Percentiles rank a stretch among this genome's conserved stretches.
phyloP scores from a whole-genome alignment of 768 basidiomycete species.

The Chalciporus sphaerocephalus region DNA sequence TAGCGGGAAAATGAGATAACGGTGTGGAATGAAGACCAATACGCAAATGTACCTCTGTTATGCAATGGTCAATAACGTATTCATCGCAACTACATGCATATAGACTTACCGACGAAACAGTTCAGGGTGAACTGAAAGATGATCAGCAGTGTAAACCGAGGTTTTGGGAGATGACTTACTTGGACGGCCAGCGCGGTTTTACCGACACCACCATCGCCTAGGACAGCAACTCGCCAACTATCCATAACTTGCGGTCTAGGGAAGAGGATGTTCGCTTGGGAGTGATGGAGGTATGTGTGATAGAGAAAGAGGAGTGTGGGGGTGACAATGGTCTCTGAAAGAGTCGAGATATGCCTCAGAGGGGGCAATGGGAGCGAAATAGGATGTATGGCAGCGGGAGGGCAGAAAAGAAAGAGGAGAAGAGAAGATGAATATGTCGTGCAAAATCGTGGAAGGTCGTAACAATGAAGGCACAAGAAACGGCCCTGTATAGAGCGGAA shows the following conservation, averaged over 20 bases:
- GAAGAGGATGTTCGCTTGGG: conserved; percentile 15
- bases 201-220: conserved; percentile 96
- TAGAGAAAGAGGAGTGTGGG: conserved; percentile 25
- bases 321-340: conserved; percentile 15
- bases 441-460: conserved; percentile 63
- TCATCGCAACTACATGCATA: conserved; percentile 4
- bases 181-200: conserved; percentile 96
- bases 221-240: conserved; percentile 92
- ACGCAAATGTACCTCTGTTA: conserved; percentile 48
- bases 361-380: conserved; percentile 30
- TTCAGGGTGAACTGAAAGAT: conserved; percentile 84
- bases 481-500: conserved; percentile 25
- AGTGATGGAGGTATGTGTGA: conserved; percentile 22
- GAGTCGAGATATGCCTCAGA: conserved; percentile 15
- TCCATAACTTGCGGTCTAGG: conserved; percentile 57
- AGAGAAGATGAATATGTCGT: conserved; percentile 52
- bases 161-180: conserved; percentile 43
- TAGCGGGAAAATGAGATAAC: conserved; percentile 8
- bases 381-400: conserved; percentile 17
- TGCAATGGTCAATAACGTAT: conserved; percentile 15
- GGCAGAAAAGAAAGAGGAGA: conserved; percentile 41
- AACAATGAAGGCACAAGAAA: conserved; percentile 40
- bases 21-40: conserved; percentile 9
- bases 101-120: conserved; percentile 85
- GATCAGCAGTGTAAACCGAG: conserved; percentile 8